Evolutionary conservation across 2,329 filamentous ascomycete genomes (phyloP).

Genomic region (Claviceps africana): DNA sequence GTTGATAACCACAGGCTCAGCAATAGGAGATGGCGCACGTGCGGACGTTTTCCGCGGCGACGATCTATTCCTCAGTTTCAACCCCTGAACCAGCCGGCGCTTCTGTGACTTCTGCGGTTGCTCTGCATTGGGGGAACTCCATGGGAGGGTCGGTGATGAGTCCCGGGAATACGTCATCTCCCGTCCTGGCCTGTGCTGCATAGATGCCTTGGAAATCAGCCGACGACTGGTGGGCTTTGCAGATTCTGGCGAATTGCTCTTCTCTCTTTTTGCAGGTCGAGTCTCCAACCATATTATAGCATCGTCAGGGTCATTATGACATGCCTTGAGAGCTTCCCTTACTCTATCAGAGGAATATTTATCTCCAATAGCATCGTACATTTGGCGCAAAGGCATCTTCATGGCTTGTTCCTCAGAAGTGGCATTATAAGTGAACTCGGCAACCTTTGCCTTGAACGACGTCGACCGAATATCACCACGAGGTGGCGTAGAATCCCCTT

Average conservation of each 20-base stretch:
- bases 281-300: constrained; percentile 18
- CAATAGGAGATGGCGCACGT: constrained; percentile 16
- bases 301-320: constrained; percentile 22
- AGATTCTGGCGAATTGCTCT: neutral
- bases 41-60: constrained; percentile 11
- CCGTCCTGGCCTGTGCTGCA: constrained; percentile 10
- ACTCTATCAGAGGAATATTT: constrained; percentile 18
- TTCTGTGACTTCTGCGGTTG: constrained; percentile 8
- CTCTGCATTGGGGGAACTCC: constrained; percentile 17
- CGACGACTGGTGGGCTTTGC: constrained; percentile 14
- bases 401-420: constrained; percentile 25
- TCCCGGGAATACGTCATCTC: constrained; percentile 8
- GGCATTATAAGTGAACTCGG: constrained; percentile 33
- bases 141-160: constrained; percentile 10
- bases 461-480: constrained; percentile 52
- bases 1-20: constrained; percentile 21
- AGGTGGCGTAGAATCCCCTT: constrained; percentile 29
- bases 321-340: constrained; percentile 19
- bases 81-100: constrained; percentile 24
- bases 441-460: constrained; percentile 29
- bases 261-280: constrained; percentile 4
- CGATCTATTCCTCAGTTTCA: constrained; percentile 14
- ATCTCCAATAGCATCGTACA: constrained; percentile 22
- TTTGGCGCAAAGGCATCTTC: constrained; percentile 20
- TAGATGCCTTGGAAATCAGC: constrained; percentile 17